These are phyloP conservation scores for Murraya koenigii DNA, from an alignment of 345 rosid species.

Conservation along the genomic window DNA sequence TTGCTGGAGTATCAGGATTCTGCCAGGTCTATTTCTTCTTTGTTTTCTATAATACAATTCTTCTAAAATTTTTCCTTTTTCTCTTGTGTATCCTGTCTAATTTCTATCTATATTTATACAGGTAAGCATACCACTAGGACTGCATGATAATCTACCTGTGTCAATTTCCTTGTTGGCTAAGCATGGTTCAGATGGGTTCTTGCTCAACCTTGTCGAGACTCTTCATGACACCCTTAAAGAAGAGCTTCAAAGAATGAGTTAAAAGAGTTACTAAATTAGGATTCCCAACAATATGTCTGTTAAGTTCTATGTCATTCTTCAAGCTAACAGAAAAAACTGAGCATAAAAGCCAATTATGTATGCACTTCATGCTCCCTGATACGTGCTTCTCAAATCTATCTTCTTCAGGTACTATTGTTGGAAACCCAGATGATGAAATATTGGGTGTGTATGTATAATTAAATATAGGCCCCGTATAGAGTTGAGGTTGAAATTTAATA, in stretches of 20 bases:
- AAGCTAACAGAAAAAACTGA: neutral
- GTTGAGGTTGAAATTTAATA: too few relatives aligned
- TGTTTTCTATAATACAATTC: neutral
- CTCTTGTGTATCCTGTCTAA: neutral
- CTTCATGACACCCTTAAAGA: conserved; percentile 37
- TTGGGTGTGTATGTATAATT: neutral
- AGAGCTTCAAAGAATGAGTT: conserved; percentile 18
- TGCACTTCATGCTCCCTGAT: neutral
- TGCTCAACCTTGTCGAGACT: conserved; percentile 61
- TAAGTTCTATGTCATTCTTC: neutral
- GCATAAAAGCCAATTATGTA: neutral
- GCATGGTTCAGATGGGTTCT: conserved; percentile 74
- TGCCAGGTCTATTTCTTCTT: conserved; percentile 58
- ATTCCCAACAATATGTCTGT: neutral
- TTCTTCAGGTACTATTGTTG: conserved; percentile 1
- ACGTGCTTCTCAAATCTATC: neutral
- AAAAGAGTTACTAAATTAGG: neutral
- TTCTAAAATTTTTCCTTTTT: neutral
- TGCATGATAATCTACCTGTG: conserved; percentile 53
- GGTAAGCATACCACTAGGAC: conserved; percentile 75
- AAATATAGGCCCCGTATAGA: too few relatives aligned
- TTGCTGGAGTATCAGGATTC: conserved; percentile 81
- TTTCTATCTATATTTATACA: conserved; percentile 8
- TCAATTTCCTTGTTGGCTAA: conserved; percentile 65
- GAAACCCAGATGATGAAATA: neutral